These are phyloP conservation scores for Hypoxylon rickii DNA, from an alignment of 495 filamentous ascomycete species.

Conservation along the genomic window DNA sequence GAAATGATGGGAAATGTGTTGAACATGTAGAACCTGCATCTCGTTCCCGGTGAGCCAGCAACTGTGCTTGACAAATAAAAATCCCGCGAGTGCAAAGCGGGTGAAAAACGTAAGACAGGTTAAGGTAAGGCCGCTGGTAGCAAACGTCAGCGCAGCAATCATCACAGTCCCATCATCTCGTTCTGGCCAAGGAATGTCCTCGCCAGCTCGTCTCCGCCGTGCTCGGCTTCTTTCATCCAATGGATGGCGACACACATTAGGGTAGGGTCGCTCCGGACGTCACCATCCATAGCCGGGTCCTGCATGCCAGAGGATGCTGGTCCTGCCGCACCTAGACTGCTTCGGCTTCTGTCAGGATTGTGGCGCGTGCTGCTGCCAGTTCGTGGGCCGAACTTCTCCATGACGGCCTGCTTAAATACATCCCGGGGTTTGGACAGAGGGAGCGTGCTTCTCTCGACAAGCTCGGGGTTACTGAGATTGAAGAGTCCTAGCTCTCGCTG, in stretches of 20 bases:
- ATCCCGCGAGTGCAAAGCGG: slow-evolving; percentile 24
- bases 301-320: slow-evolving; percentile 35
- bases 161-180: slow-evolving; percentile 41
- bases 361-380: slow-evolving; percentile 41
- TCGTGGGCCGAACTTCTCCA: slow-evolving; percentile 66
- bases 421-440: slow-evolving; percentile 85
- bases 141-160: slow-evolving; percentile 30
- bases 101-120: slow-evolving; percentile 29
- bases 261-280: slow-evolving; percentile 76
- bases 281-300: slow-evolving; percentile 46
- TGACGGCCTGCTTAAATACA: slow-evolving; percentile 88
- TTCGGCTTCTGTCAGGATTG: slow-evolving; percentile 25
- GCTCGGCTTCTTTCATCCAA: slow-evolving; percentile 94
- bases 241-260: slow-evolving; percentile 96
- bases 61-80: slow-evolving; percentile 8
- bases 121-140: slow-evolving; percentile 5
- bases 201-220: slow-evolving; percentile 85
- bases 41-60: slow-evolving; percentile 14
- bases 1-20: slow-evolving; percentile 22
- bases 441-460: slow-evolving; percentile 80
- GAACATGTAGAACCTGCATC: slow-evolving; percentile 26
- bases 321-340: slow-evolving; percentile 31
- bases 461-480: slow-evolving; percentile 89
- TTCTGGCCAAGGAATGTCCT: slow-evolving; percentile 80
- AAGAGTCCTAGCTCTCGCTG: slow-evolving; percentile 93